Conservation (phyloP, 805 yeast genomes). For the Kluyveromyces nonfermentans region DNA sequence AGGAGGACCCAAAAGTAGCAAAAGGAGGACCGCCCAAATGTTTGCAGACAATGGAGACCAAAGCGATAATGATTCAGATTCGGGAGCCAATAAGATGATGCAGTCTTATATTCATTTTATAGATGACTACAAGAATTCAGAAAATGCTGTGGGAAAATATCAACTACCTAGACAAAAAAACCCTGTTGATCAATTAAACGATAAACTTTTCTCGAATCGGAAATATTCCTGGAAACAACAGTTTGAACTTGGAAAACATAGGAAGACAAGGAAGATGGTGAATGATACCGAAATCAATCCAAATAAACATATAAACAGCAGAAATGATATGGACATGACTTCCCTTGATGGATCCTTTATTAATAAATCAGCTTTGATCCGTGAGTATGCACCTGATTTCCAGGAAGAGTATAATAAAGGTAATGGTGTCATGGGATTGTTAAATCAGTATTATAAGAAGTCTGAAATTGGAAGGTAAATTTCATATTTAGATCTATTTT, state of each 20-base stretch:
- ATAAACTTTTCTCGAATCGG: conserved; percentile 7
- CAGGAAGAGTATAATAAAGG: conserved; percentile 7
- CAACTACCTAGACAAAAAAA: conserved; percentile 18
- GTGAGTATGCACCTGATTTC: conserved; percentile 5
- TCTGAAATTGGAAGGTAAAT: conserved; percentile 24
- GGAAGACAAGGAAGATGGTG: conserved; percentile 15
- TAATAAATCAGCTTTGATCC: conserved; percentile 25
- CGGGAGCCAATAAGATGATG: conserved; percentile 75
- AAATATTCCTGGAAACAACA: conserved; percentile 29
- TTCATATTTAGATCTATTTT: background rate
- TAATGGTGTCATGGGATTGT: conserved; percentile 63
- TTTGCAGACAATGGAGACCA: conserved; percentile 11
- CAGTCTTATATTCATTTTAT: conserved; percentile 81
- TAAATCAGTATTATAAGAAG: conserved; percentile 66
- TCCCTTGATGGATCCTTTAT: conserved; percentile 39
- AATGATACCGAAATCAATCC: conserved; percentile 6
- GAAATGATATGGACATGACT: background rate
- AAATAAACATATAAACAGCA: too few species aligned
- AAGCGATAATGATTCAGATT: conserved; percentile 25
- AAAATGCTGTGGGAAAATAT: conserved; percentile 29
- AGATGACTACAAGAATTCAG: conserved; percentile 62
- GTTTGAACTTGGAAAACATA: conserved; percentile 23
- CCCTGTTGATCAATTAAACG: conserved; percentile 2
- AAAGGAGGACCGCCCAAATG: conserved; percentile 9
- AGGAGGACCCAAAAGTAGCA: conserved; percentile 5